Evolutionary conservation across 768 basidiomycete genomes (phyloP), one percentile per base, ranked within the genome.

Genomic region (Tricholoma matsutake): DNA sequence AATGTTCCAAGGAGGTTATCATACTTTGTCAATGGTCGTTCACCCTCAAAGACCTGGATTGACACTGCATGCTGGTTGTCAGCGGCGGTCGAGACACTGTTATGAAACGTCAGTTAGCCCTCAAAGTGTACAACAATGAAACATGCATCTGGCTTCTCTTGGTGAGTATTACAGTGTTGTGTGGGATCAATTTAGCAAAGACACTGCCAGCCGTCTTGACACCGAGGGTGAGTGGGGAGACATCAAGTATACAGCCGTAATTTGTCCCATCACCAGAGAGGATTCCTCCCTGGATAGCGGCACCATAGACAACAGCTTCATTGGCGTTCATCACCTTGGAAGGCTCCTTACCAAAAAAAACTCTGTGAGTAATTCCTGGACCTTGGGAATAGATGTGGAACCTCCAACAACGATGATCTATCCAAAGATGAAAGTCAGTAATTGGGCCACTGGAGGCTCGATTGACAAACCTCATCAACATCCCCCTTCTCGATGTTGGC

Each of bases 1-100:
- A 96, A 94, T 76, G 94, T 88, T 65, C 94, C 93, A 64, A 96
- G 85, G 43, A 91, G 78, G 79, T 94, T 90, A 81, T 96, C 96
- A 78, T 93, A 88, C 79, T 90, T 93, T 53, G 94, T 94, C 71
- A 88, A 84, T 34, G 88, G 85, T 72, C 93, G 89, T 74, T 95
- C 92, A 66, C 92, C 93, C 78, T 96, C 92, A 73, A 80, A 94
- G 29, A 96, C 92, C 75, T 94, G 90, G 71, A 96, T 94, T 68
- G 91, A 80, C 39, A 96, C 92, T 74, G 87, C 88, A 58, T 87
- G 86, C 73, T 96, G 93, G 78, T 94, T 94, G 77, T 95, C 93
- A 57, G 87, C 83, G 72, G 91, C 89, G 0, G 95, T 96, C 43
- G 94, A 95, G 84, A 96, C 94, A 68, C 76, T 78, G 58, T 34